Conservation (phyloP, 345 rosid genomes). For the Eucalyptus virginea region DNA sequence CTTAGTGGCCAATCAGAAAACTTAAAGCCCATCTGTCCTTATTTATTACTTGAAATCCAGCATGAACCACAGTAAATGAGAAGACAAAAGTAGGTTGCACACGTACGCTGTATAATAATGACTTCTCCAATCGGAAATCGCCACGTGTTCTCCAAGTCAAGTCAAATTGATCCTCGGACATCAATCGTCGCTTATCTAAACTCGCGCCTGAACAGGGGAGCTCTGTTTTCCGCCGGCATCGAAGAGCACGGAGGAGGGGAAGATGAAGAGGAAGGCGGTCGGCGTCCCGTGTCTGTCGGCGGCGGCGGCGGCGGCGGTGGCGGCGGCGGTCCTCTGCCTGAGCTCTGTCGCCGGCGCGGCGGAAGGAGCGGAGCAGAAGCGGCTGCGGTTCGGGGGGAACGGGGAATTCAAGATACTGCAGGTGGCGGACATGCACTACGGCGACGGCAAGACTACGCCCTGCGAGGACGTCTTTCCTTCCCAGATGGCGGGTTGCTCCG, state of each 20-base stretch:
- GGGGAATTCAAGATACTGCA: constrained; percentile 85
- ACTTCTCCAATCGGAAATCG: background rate
- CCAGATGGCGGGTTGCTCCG: constrained; percentile 51
- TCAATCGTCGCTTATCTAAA: background rate
- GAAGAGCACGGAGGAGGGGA: background rate
- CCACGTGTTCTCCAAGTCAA: background rate
- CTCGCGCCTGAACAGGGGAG: background rate
- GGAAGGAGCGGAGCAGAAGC: background rate
- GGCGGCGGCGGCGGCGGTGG: background rate
- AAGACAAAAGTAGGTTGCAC: background rate
- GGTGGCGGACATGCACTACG: constrained; percentile 93
- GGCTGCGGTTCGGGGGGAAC: constrained; percentile 31
- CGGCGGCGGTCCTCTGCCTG: background rate
- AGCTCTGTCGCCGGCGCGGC: background rate
- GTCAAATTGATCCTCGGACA: accelerated
- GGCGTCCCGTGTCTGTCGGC: background rate
- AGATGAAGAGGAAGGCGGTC: background rate
- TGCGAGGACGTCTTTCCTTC: constrained; percentile 41
- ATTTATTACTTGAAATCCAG: background rate
- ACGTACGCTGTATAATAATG: background rate
- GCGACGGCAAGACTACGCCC: constrained; percentile 42
- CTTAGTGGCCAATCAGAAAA: background rate
- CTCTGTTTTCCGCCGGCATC: background rate
- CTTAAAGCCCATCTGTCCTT: background rate
- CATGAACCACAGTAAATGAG: background rate